These are phyloP conservation scores for Amanita pallidorosea DNA, from an alignment of 768 basidiomycete species.

Conservation along the genomic window DNA sequence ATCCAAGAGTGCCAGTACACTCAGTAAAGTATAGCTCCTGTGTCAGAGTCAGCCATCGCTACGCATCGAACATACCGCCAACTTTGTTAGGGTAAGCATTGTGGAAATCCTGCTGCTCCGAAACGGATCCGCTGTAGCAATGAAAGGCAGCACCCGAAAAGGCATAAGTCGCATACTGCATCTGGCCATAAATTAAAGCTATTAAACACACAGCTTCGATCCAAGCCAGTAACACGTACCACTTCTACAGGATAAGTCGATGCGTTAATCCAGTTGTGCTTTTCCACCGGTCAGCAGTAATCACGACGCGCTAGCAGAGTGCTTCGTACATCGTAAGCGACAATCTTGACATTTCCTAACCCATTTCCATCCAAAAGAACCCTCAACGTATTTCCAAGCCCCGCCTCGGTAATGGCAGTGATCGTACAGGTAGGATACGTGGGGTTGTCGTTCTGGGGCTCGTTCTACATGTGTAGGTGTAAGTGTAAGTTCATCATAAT, in stretches of 20 bases:
- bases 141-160: conserved; percentile 65
- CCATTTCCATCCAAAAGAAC: conserved; percentile 53
- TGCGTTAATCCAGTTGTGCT: conserved; percentile 67
- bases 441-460: conserved; percentile 45
- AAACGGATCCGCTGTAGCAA: conserved; percentile 52
- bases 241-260: conserved; percentile 49
- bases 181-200: conserved; percentile 17
- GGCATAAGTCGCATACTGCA: conserved; percentile 43
- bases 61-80: background rate
- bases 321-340: conserved; percentile 25
- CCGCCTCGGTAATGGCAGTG: conserved; percentile 42
- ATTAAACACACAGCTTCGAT: background rate
- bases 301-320: background rate
- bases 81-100: conserved; percentile 46
- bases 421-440: conserved; percentile 61
- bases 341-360: conserved; percentile 45
- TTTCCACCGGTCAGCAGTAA: background rate
- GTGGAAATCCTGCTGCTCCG: conserved; percentile 46
- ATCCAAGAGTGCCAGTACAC: conserved; percentile 53
- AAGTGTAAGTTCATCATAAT: too few relatives aligned
- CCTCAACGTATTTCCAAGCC: conserved; percentile 46
- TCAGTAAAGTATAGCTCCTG: conserved; percentile 46
- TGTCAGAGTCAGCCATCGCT: background rate
- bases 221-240: background rate
- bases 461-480: conserved; percentile 20